Evolutionary conservation across 176 grass and related monocot species (phyloP).

Genomic region (Rhynchospora tenuis): DNA sequence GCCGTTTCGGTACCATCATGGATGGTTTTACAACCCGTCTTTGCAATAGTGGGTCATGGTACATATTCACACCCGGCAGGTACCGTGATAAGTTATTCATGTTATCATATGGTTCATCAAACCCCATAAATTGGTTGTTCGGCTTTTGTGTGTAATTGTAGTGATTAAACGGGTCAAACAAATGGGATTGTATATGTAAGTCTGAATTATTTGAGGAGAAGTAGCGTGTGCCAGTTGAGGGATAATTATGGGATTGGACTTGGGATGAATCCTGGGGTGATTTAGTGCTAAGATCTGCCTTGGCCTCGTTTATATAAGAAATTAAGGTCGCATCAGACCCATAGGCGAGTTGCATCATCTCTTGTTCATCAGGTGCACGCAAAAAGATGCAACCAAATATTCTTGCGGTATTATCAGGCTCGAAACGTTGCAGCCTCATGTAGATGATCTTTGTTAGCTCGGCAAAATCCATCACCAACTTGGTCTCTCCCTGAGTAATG

Average conservation of each 20-base stretch:
- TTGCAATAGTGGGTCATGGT: background rate
- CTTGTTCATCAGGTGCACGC: conserved; percentile 40
- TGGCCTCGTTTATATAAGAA: conserved; percentile 46
- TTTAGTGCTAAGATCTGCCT: conserved; percentile 39
- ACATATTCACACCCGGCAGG: conserved; percentile 20
- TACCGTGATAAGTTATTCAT: conserved; percentile 15
- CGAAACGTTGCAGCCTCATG: conserved; percentile 46
- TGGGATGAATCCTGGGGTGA: conserved; percentile 33
- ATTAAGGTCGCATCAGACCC: conserved; percentile 40
- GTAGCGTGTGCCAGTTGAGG: background rate
- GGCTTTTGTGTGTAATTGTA: conserved; percentile 26
- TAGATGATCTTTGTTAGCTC: conserved; percentile 53
- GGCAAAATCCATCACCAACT: conserved; percentile 51
- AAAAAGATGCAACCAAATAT: conserved; percentile 79
- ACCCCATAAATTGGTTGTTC: conserved; percentile 9
- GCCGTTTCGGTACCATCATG: conserved; percentile 23
- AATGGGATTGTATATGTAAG: conserved; percentile 30
- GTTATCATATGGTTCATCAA: conserved; percentile 24
- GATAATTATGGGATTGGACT: background rate
- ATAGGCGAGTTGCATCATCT: conserved; percentile 72
- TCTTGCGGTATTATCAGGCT: conserved; percentile 58
- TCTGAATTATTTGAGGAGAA: conserved; percentile 23
- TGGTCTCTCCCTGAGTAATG: conserved; percentile 9
- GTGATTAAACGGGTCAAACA: conserved; percentile 21
- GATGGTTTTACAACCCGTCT: conserved; percentile 18